These are phyloP conservation scores for Biscogniauxia mediterranea DNA, from an alignment of 2,329 filamentous ascomycete genomes.

Conservation along the genomic window DNA sequence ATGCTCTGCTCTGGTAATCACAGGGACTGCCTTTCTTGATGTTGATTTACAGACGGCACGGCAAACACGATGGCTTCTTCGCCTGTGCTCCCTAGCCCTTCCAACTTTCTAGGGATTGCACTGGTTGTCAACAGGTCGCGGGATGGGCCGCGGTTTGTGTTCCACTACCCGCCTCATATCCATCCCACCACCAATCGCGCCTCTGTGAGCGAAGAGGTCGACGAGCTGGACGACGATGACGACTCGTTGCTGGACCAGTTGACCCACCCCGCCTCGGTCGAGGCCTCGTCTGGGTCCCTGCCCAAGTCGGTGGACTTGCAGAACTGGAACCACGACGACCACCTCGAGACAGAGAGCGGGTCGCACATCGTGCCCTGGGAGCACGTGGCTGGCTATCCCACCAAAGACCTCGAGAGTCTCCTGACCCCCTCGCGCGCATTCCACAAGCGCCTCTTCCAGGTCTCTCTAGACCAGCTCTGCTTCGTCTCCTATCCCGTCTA, in stretches of 20 bases:
- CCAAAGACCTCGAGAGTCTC: constrained; percentile 77
- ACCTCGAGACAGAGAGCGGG: constrained; percentile 54
- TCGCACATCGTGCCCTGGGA: constrained; percentile 67
- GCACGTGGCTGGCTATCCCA: constrained; percentile 69
- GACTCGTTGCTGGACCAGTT: constrained; percentile 50
- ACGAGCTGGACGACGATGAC: constrained; percentile 45
- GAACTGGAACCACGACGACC: constrained; percentile 52
- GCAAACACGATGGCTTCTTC: constrained; percentile 41
- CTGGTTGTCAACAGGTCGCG: constrained; percentile 72
- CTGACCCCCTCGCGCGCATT: constrained; percentile 73
- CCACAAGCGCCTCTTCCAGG: constrained; percentile 79
- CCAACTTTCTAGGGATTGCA: constrained; percentile 67
- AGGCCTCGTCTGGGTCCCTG: constrained; percentile 27
- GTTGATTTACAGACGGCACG: background rate
- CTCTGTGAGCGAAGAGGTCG: constrained; percentile 27
- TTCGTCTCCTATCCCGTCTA: constrained; percentile 84
- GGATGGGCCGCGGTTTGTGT: constrained; percentile 78
- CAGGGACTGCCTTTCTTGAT: too few species aligned
- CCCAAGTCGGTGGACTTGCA: constrained; percentile 40
- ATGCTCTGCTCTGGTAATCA: too few species aligned
- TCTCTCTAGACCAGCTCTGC: constrained; percentile 75
- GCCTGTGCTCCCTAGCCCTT: constrained; percentile 48
- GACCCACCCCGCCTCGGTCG: constrained; percentile 35
- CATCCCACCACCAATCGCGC: constrained; percentile 38
- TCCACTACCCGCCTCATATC: constrained; percentile 76